Evolutionary conservation across 1,284 basidiomycete species (phyloP).

Genomic region (Ustilago cynodontis): DNA sequence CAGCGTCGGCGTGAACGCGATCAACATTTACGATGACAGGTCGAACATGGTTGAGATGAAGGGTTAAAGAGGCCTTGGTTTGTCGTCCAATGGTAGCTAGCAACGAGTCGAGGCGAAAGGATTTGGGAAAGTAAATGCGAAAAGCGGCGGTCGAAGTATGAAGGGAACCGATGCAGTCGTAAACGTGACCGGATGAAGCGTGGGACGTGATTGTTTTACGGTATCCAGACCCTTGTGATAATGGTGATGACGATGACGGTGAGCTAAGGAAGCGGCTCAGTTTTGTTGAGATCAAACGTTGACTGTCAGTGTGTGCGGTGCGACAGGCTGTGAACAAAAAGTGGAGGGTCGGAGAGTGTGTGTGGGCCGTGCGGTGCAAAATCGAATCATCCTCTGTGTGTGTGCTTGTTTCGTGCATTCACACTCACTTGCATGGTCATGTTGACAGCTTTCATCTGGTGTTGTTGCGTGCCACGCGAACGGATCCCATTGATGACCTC

Average conservation of each 20-base stretch:
- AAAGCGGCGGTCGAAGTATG: not conserved
- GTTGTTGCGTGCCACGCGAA: no score
- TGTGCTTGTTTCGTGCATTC: no score
- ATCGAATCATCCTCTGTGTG: no score
- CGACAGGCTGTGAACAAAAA: not conserved
- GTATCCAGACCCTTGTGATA: no score
- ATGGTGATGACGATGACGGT: not conserved
- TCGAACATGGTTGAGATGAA: conserved; percentile 15
- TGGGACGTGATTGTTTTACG: no score
- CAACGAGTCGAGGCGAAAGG: no score
- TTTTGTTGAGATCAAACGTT: not conserved
- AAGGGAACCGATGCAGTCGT: not conserved
- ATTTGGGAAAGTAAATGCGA: not conserved
- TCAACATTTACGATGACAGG: conserved; percentile 3
- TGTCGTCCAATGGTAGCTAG: not conserved
- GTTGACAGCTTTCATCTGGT: no score
- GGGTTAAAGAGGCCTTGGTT: not conserved
- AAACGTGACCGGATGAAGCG: no score
- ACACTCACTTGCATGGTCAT: no score
- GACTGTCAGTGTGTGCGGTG: not conserved
- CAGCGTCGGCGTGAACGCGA: conserved; percentile 2
- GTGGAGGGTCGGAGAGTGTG: not conserved
- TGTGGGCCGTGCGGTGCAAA: no score
- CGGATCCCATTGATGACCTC: not conserved
- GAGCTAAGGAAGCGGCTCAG: conserved; percentile 1